A percentile compares a stretch with the other conserved stretches of the same genome.
Conservation (phyloP, 2,329 filamentous ascomycete genomes). For the Phaeosphaeria sp. region DNA sequence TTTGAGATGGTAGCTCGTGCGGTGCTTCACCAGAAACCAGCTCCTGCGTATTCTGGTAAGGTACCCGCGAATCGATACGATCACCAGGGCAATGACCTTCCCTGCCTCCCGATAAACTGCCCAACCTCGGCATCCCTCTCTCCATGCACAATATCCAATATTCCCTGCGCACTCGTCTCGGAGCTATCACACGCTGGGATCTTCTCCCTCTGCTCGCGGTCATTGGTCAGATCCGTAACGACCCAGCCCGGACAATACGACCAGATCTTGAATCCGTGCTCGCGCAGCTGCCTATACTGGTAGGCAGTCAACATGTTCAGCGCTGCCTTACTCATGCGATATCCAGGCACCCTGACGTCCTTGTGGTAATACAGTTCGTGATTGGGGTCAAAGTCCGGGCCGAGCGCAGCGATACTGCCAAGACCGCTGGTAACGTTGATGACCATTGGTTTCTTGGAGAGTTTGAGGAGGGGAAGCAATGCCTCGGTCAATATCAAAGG, state of each 20-base stretch:
- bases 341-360: conserved; percentile 18
- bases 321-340: conserved; percentile 47
- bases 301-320: conserved; percentile 46
- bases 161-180: conserved; percentile 41
- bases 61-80: no score
- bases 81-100: background rate
- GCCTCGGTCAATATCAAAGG: conserved; percentile 41
- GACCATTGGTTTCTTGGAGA: conserved; percentile 35
- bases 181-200: conserved; percentile 30
- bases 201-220: conserved; percentile 24
- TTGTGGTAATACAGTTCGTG: background rate
- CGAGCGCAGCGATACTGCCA: conserved; percentile 38
- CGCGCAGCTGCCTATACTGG: conserved; percentile 49
- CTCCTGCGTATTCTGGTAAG: no score
- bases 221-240: conserved; percentile 30
- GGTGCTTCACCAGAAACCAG: no score
- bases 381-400: background rate
- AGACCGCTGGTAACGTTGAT: conserved; percentile 47
- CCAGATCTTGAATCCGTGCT: conserved; percentile 36
- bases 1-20: no score
- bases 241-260: conserved; percentile 42
- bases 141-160: conserved; percentile 40
- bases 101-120: conserved; percentile 20
- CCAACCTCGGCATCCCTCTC: conserved; percentile 38
- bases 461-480: conserved; percentile 43